Base-by-base conservation (phyloP, 1,284 basidiomycete genomes). In the Sporisorium iseilematis-ciliati region DNA sequence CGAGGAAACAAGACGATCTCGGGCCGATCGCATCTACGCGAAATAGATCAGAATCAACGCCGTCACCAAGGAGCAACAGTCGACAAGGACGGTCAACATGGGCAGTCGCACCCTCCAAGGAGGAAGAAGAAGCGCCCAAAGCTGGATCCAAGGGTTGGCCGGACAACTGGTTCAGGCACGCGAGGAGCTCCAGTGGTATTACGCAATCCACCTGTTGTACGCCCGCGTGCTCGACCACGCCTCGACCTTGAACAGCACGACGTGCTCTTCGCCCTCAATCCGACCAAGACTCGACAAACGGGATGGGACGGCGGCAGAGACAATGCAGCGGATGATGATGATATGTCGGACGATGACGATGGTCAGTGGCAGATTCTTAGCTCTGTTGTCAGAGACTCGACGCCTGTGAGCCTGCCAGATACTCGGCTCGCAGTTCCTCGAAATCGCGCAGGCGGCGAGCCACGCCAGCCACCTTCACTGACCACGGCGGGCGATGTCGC, bases 171-270 rank as follows among this genome's bases (percentile, higher is more conserved):
- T 10, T 29, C 59, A 2, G 41, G 58, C 8, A 26, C 26, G 3
- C 41, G 46, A 25, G 50, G 58, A 7, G 55, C 33, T 41, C 51
- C 57, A 11, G 48, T 48, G 10, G 7, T 11, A n/a, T 40, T 55
- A 10, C 56, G 49, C 43, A 78, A 78, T 55, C 77, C 77, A 7
- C 69, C 77, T 7, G 26, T 76, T 14, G 69, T 76, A 4, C 45
- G 57, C 25, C 65, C 68, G 2, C 71, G 67, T 38, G 50, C 33
- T 4, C 42, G 53, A 18, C 60, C 64, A 11, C 65, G 70, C 14
- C 61, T 80, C 3, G 75, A 80, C 29, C 62, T 80, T 1, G 57
- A 66, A 29, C 53, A 57, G 16, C 75, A 80, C 38, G 72, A 78
- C 10, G 45, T 75, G 1, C 61, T 80, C 4, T 80, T 80, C 41